Conservation (phyloP, 805 yeast genomes). For the Saturnispora silvae region DNA sequence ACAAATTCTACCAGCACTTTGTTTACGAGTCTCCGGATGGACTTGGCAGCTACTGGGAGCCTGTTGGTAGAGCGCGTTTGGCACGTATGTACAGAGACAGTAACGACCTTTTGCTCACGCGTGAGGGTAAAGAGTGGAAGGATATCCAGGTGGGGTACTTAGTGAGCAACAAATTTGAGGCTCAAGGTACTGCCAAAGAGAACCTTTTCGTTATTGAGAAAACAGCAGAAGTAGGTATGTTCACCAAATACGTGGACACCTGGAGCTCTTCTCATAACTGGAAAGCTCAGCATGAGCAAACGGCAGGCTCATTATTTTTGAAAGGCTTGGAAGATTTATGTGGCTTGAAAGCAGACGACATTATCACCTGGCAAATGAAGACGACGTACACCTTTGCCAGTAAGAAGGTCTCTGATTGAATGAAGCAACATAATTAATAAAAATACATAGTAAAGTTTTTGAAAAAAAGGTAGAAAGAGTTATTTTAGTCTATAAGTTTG, state of each 20-base stretch:
- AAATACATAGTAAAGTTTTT: not conserved
- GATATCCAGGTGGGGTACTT: constrained; percentile 24
- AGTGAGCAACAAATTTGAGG: not conserved
- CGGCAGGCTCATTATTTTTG: constrained; percentile 27
- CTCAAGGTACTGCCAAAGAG: constrained; percentile 14
- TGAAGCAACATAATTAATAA: too few relatives aligned
- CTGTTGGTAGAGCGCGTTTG: constrained; percentile 61
- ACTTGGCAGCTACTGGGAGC: constrained; percentile 74
- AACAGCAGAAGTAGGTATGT: constrained; percentile 34
- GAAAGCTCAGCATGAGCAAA: constrained; percentile 29
- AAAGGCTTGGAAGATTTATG: constrained; percentile 29
- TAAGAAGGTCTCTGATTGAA: too few relatives aligned
- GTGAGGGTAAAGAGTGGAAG: constrained; percentile 16
- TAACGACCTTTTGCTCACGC: constrained; percentile 28
- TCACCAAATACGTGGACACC: constrained; percentile 47
- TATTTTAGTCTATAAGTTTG: constrained; percentile 6
- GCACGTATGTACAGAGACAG: constrained; percentile 34
- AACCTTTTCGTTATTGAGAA: constrained; percentile 27
- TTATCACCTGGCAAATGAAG: constrained; percentile 21
- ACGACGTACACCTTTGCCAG: constrained; percentile 2
- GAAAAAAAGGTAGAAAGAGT: constrained; percentile 5
- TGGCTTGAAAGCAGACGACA: constrained; percentile 35
- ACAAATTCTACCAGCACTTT: constrained; percentile 35
- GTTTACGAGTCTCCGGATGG: constrained; percentile 33
- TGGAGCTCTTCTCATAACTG: constrained; percentile 62